A percentile compares a stretch with the other conserved stretches of the same genome.
phyloP scores from a whole-genome alignment of 108 stramenopile species.

The Phaeodactylum tricornutum region DNA sequence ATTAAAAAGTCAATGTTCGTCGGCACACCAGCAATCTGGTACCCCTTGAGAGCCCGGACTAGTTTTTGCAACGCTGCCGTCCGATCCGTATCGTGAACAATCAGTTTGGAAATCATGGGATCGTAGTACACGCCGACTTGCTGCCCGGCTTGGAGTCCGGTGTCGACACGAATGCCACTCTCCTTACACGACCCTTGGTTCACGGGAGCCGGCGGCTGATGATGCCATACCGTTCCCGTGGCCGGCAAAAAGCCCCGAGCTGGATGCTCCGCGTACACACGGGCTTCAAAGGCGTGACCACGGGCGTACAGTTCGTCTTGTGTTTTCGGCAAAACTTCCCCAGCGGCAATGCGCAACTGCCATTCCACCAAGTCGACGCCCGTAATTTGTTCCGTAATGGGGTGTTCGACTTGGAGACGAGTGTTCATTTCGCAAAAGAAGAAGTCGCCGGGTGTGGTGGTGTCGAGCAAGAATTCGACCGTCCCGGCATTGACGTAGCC shows the following conservation, averaged over 20 bases:
- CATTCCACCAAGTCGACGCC: slow-evolving; percentile 80
- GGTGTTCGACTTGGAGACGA: slow-evolving; percentile 94
- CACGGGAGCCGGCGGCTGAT: slow-evolving; percentile 22
- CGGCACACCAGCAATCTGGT: slow-evolving; percentile 78
- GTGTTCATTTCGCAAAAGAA: slow-evolving; percentile 99
- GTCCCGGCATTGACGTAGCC: slow-evolving; percentile 91
- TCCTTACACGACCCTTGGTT: background rate
- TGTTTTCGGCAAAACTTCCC: slow-evolving; percentile 35
- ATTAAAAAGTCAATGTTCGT: slow-evolving; percentile 83
- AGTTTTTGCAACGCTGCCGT: slow-evolving; percentile 44
- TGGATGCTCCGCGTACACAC: slow-evolving; percentile 97
- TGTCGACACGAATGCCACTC: slow-evolving; percentile 75
- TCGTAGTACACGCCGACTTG: slow-evolving; percentile 90
- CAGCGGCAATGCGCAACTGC: slow-evolving; percentile 59
- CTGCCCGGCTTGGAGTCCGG: slow-evolving; percentile 80
- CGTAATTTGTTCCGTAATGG: slow-evolving; percentile 90
- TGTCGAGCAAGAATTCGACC: slow-evolving; percentile 92
- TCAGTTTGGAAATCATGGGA: slow-evolving; percentile 96
- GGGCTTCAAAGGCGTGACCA: slow-evolving; percentile 80
- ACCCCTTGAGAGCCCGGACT: slow-evolving; percentile 38
- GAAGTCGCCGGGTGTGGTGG: slow-evolving; percentile 63
- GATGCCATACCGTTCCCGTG: slow-evolving; percentile 57
- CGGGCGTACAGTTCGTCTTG: slow-evolving; percentile 18
- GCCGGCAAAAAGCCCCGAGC: slow-evolving; percentile 86
- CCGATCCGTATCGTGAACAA: slow-evolving; percentile 51